phyloP scores from a whole-genome alignment of 202 grass and related monocot genomes.

The Bolboschoenoplectus hybrid region DNA sequence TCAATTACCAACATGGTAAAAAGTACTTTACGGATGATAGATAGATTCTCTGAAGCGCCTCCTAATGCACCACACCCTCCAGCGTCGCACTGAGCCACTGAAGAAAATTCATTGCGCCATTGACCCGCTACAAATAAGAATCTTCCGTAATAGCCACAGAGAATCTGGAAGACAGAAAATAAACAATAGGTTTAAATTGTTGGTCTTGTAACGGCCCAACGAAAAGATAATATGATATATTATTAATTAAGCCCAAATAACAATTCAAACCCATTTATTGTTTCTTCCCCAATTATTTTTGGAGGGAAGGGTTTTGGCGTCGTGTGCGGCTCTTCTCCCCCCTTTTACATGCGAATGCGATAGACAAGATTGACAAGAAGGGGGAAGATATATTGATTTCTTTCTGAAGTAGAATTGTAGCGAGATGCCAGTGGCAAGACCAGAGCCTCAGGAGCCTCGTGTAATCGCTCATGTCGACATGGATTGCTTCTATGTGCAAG shows the following conservation, averaged over 20 bases:
- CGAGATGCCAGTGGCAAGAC: slow-evolving; percentile 78
- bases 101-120: too few species aligned
- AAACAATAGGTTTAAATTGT: neutral
- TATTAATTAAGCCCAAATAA: neutral
- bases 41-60: too few species aligned
- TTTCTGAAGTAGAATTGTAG: neutral
- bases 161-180: neutral
- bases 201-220: neutral
- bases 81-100: too few species aligned
- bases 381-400: neutral
- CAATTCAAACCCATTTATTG: neutral
- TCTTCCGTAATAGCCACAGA: neutral
- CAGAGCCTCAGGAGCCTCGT: slow-evolving; percentile 72
- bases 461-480: slow-evolving; percentile 93
- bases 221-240: neutral
- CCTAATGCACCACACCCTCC: too few species aligned
- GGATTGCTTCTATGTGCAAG: slow-evolving; percentile 99
- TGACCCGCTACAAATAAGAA: neutral
- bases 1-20: too few species aligned
- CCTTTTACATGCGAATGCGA: neutral
- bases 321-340: neutral
- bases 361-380: neutral
- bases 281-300: neutral
- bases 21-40: too few species aligned
- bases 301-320: too few species aligned